Evolutionary conservation across 2,329 filamentous ascomycete genomes (phyloP).

Genomic region (Cladosporium velox): DNA sequence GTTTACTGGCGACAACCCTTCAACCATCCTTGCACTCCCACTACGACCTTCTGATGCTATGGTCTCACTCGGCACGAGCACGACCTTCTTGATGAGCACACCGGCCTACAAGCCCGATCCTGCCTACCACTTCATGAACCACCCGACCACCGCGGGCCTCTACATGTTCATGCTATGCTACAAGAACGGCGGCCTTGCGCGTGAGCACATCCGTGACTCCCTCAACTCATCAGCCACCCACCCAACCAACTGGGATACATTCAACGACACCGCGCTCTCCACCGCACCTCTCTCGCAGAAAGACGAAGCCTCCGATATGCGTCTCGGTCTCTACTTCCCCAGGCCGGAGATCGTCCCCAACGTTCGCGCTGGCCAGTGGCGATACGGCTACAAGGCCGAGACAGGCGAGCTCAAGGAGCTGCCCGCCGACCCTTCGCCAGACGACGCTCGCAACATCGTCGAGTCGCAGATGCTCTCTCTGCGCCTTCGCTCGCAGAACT

Average conservation of each 20-base stretch:
- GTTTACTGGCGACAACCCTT: slow-evolving; percentile 94
- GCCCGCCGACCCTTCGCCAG: slow-evolving; percentile 50
- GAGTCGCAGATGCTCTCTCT: slow-evolving; percentile 95
- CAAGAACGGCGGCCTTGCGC: slow-evolving; percentile 93
- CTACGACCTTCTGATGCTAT: slow-evolving; percentile 87
- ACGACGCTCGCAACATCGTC: slow-evolving; percentile 81
- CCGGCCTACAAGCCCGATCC: slow-evolving; percentile 87
- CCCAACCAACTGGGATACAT: slow-evolving; percentile 67
- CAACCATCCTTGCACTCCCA: slow-evolving; percentile 89
- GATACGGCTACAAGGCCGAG: slow-evolving; percentile 63
- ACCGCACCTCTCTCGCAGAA: slow-evolving; percentile 69
- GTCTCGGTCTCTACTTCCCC: slow-evolving; percentile 91
- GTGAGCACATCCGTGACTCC: slow-evolving; percentile 83
- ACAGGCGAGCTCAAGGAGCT: slow-evolving; percentile 49
- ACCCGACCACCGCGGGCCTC: slow-evolving; percentile 83
- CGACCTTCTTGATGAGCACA: slow-evolving; percentile 97
- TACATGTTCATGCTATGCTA: slow-evolving; percentile 99
- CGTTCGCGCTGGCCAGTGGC: slow-evolving; percentile 81
- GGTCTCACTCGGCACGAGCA: slow-evolving; percentile 90
- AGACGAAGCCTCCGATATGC: slow-evolving; percentile 59
- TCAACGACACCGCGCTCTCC: slow-evolving; percentile 71
- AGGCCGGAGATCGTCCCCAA: slow-evolving; percentile 96
- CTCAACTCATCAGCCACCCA: slow-evolving; percentile 59
- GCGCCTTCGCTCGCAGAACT: slow-evolving; percentile 76
- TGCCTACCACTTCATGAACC: slow-evolving; percentile 96